phyloP scores from a whole-genome alignment of 2,329 filamentous ascomycete genomes.

The Pseudocercospora fijiensis region DNA sequence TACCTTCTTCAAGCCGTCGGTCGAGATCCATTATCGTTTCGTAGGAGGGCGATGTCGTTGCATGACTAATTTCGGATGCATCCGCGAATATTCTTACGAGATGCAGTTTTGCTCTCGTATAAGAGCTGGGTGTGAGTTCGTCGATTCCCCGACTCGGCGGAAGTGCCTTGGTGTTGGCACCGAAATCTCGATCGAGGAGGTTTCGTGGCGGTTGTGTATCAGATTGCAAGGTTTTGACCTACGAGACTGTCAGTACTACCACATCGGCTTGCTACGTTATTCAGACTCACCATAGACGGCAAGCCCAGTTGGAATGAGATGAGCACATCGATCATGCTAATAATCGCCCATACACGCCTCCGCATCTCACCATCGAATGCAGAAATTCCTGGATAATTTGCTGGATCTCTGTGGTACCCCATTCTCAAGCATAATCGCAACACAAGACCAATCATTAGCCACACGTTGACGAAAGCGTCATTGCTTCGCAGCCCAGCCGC shows the following conservation, averaged over 20 bases:
- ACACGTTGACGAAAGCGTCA: conserved; percentile 40
- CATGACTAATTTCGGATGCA: conserved; percentile 43
- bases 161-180: conserved; percentile 36
- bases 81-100: conserved; percentile 41
- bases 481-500: conserved; percentile 33
- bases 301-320: conserved; percentile 52
- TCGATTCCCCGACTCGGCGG: conserved; percentile 39
- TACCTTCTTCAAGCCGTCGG: conserved; percentile 38
- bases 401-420: conserved; percentile 50
- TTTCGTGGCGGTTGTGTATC: conserved; percentile 49
- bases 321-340: conserved; percentile 48
- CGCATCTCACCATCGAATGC: conserved; percentile 50
- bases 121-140: conserved; percentile 40
- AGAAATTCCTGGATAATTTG: conserved; percentile 44
- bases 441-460: conserved; percentile 45
- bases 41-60: conserved; percentile 39
- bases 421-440: conserved; percentile 44
- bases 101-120: conserved; percentile 39
- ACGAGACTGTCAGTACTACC: background rate
- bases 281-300: conserved; percentile 47
- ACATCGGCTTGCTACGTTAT: background rate
- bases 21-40: conserved; percentile 43
- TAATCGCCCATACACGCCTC: conserved; percentile 45
- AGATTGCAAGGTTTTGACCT: conserved; percentile 37
- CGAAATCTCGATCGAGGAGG: conserved; percentile 48